phyloP scores from a whole-genome alignment of 768 basidiomycete genomes.

The Trametopsis cervina region DNA sequence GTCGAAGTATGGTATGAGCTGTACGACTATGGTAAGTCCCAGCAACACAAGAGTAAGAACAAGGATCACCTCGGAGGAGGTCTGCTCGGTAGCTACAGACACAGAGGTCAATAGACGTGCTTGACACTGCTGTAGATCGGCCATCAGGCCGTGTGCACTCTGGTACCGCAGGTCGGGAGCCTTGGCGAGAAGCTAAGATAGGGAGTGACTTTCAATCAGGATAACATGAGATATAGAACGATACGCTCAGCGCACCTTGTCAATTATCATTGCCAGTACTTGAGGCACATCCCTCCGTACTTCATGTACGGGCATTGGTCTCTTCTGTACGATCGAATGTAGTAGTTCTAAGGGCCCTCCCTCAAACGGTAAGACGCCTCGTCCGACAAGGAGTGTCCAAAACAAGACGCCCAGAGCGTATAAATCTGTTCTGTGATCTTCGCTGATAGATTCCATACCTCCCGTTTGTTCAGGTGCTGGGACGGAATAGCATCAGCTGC shows the following conservation, averaged over 20 bases:
- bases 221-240: background rate
- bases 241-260: slow-evolving; percentile 38
- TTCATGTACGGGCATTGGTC: slow-evolving; percentile 71
- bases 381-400: slow-evolving; percentile 69
- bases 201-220: background rate
- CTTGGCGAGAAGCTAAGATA: slow-evolving; percentile 52
- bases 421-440: slow-evolving; percentile 69
- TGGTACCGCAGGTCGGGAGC: slow-evolving; percentile 64
- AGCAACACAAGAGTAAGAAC: background rate
- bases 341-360: slow-evolving; percentile 49
- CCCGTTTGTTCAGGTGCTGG: slow-evolving; percentile 69
- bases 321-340: slow-evolving; percentile 64
- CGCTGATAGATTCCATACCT: slow-evolving; percentile 61
- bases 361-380: slow-evolving; percentile 36
- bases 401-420: slow-evolving; percentile 70
- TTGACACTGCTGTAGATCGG: slow-evolving; percentile 65
- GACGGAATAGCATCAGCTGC: background rate
- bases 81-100: slow-evolving; percentile 42
- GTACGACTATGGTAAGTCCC: slow-evolving; percentile 8
- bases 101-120: slow-evolving; percentile 53
- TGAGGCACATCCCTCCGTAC: slow-evolving; percentile 67
- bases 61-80: slow-evolving; percentile 44
- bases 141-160: slow-evolving; percentile 62
- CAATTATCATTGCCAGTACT: slow-evolving; percentile 63
- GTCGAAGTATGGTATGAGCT: slow-evolving; percentile 66